Conservation (phyloP, 495 filamentous ascomycete genomes). For the Penicillium maclennaniae region DNA sequence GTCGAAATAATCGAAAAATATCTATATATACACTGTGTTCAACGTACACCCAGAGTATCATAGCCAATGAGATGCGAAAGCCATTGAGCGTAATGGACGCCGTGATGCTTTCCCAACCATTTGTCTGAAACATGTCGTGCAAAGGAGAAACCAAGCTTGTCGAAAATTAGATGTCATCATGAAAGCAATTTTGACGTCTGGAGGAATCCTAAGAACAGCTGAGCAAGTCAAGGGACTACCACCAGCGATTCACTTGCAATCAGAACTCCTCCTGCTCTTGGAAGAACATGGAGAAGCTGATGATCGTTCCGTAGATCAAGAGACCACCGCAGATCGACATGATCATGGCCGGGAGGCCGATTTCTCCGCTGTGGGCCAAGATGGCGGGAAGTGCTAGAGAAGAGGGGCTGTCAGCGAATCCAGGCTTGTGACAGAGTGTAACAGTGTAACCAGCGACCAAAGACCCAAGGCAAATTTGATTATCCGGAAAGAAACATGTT, state of each 20-base stretch:
- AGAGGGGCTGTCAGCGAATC: slow-evolving; percentile 20
- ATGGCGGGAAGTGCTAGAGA: slow-evolving; percentile 79
- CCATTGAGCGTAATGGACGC: slow-evolving; percentile 13
- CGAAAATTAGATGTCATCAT: slow-evolving; percentile 15
- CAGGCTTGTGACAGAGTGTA: not conserved
- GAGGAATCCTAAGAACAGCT: not conserved
- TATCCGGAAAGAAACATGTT: not conserved
- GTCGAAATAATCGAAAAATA: slow-evolving; percentile 1
- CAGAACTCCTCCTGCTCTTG: slow-evolving; percentile 88
- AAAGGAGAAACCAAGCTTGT: slow-evolving; percentile 18
- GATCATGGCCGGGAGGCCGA: slow-evolving; percentile 79
- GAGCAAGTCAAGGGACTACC: not conserved
- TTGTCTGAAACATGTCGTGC: slow-evolving; percentile 17
- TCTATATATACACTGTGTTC: slow-evolving; percentile 27
- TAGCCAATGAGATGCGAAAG: slow-evolving; percentile 14
- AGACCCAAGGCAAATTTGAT: not conserved
- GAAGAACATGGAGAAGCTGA: slow-evolving; percentile 97
- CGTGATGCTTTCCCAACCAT: slow-evolving; percentile 6
- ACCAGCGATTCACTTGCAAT: slow-evolving; percentile 9
- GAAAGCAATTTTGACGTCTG: slow-evolving; percentile 7
- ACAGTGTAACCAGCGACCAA: not conserved
- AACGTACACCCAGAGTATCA: slow-evolving; percentile 22
- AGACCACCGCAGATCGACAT: slow-evolving; percentile 93
- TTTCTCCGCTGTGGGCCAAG: slow-evolving; percentile 79
- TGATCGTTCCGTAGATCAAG: slow-evolving; percentile 96